Conservation (phyloP, 768 basidiomycete genomes). For the Mycena pura region DNA sequence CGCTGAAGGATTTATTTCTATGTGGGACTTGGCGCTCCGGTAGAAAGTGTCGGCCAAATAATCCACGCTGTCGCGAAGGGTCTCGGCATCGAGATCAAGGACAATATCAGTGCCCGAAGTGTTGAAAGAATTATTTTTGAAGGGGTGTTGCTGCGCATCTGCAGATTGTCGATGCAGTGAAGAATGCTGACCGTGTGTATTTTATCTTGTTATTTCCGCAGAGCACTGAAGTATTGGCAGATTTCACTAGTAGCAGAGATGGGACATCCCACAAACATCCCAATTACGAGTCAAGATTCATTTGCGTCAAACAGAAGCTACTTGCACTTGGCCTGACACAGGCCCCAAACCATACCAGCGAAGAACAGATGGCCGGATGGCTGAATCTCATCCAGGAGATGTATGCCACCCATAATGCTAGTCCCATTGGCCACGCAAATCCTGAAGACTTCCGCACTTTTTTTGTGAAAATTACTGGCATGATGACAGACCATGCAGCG, state of each 20-base stretch:
- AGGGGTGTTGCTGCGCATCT: constrained; percentile 29
- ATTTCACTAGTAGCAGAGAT: too few relatives aligned
- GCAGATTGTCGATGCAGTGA: constrained; percentile 27
- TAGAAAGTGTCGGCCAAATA: background rate
- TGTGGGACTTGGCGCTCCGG: background rate
- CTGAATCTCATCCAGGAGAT: too few relatives aligned
- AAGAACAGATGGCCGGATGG: too few relatives aligned
- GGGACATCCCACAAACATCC: too few relatives aligned
- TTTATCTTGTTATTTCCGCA: background rate
- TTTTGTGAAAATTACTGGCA: background rate
- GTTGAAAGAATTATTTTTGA: constrained; percentile 25
- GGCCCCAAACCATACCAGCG: too few relatives aligned
- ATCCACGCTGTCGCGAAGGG: constrained; percentile 14
- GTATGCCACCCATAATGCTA: too few relatives aligned
- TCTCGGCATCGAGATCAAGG: background rate
- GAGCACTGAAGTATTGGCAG: background rate
- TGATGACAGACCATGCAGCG: constrained; percentile 7
- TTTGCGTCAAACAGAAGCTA: too few relatives aligned
- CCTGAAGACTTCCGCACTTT: background rate
- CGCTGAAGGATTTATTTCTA: too few relatives aligned
- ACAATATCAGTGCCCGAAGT: constrained; percentile 19
- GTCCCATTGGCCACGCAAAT: too few relatives aligned
- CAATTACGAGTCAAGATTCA: too few relatives aligned
- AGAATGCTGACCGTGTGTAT: constrained; percentile 15
- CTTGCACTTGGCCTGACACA: too few relatives aligned